Evolutionary conservation across 441 rosid species (phyloP).

Genomic region (Jatropha podagrica): DNA sequence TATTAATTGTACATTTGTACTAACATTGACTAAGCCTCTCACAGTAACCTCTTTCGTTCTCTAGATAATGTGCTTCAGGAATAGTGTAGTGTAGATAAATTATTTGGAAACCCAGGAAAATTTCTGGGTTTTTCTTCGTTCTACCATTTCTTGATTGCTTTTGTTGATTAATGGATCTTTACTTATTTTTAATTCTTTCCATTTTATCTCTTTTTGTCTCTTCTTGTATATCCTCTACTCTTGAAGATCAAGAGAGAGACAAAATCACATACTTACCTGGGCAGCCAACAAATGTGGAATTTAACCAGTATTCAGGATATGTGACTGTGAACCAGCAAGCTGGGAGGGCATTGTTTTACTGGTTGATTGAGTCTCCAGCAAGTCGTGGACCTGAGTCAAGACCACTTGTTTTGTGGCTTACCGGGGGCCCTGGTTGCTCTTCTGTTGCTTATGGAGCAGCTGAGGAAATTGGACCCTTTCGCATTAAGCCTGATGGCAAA

Average conservation of each 20-base stretch:
- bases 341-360: constrained; percentile 91
- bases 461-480: constrained; percentile 93
- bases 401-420: constrained; percentile 95
- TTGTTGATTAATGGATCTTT: constrained; percentile 39
- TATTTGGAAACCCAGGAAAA: constrained; percentile 25
- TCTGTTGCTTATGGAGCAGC: constrained; percentile 85
- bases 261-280: constrained; percentile 71
- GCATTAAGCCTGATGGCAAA: constrained; percentile 70
- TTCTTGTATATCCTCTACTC: constrained; percentile 27
- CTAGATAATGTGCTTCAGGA: not conserved
- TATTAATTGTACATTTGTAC: not conserved
- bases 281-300: constrained; percentile 63
- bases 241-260: constrained; percentile 54
- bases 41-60: not conserved
- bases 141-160: constrained; percentile 3
- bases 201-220: constrained; percentile 31
- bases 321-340: constrained; percentile 77
- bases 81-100: constrained; percentile 12
- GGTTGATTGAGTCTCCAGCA: constrained; percentile 83
- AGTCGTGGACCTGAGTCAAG: constrained; percentile 54
- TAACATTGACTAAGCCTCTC: not conserved
- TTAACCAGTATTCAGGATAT: constrained; percentile 86
- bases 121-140: constrained; percentile 34
- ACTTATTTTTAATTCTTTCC: constrained; percentile 22
- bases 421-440: constrained; percentile 98